Evolutionary conservation across 1,284 basidiomycete genomes (phyloP).

Genomic region (Pseudozyma flocculosa): DNA sequence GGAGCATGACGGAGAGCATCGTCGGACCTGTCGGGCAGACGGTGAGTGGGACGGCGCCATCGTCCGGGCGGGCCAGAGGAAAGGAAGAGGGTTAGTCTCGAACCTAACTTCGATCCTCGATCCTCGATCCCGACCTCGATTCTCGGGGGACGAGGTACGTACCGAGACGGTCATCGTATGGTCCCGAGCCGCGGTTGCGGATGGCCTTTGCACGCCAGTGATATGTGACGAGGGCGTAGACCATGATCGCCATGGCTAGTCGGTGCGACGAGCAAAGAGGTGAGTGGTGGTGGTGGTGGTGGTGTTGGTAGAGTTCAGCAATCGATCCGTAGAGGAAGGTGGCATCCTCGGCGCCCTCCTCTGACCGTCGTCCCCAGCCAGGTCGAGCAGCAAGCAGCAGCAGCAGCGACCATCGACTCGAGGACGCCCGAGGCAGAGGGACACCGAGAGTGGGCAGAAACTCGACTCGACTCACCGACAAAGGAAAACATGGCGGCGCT

Average conservation of each 20-base stretch:
- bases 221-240: constrained; percentile 90
- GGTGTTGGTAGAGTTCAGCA: too few relatives aligned
- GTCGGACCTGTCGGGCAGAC: constrained; percentile 42
- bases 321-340: too few relatives aligned
- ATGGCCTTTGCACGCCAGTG: constrained; percentile 96
- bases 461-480: constrained; percentile 64
- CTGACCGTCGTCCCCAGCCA: too few relatives aligned
- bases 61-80: background rate
- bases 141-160: constrained; percentile 3
- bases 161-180: constrained; percentile 94
- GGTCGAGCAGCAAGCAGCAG: too few relatives aligned
- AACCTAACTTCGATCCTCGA: too few relatives aligned
- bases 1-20: constrained; percentile 55
- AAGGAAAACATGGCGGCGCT: constrained; percentile 88
- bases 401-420: too few relatives aligned
- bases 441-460: too few relatives aligned
- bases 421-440: too few relatives aligned
- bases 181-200: constrained; percentile 83
- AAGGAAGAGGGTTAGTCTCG: background rate
- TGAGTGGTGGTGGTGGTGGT: background rate
- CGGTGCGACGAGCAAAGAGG: background rate
- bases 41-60: background rate
- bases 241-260: constrained; percentile 91
- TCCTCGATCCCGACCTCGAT: too few relatives aligned
- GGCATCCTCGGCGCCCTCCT: too few relatives aligned